These are phyloP conservation scores for Pythium monospermum DNA, from an alignment of 352 stramenopile genomes.

Conservation along the genomic window DNA sequence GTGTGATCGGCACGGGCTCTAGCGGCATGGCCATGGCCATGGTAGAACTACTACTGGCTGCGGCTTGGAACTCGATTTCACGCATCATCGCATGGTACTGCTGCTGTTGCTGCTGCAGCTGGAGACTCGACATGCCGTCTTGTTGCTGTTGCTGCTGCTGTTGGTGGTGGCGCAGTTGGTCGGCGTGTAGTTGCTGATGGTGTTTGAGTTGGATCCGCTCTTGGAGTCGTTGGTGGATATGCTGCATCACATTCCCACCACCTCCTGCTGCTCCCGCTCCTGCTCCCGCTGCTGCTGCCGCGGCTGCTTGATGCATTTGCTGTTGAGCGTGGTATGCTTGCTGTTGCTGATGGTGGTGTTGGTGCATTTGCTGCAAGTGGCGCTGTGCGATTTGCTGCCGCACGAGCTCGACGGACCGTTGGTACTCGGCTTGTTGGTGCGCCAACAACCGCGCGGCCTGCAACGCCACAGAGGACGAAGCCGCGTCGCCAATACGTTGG, in stretches of 20 bases:
- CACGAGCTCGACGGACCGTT: constrained; percentile 27
- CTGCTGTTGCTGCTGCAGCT: constrained; percentile 21
- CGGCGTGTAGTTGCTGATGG: neutral
- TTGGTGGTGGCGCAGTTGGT: too few relatives aligned
- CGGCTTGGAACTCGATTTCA: constrained; percentile 30
- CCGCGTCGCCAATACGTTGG: neutral
- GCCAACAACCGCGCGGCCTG: constrained; percentile 26
- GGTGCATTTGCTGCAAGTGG: constrained; percentile 27
- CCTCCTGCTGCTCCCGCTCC: too few relatives aligned
- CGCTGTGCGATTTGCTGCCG: constrained; percentile 39
- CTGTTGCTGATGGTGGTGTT: too few relatives aligned
- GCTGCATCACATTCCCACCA: neutral
- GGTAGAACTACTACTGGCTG: too few relatives aligned
- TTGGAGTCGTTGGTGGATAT: neutral
- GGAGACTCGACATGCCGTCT: constrained; percentile 2
- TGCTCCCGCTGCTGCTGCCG: constrained; percentile 18
- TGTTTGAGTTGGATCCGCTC: neutral
- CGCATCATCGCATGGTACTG: constrained; percentile 35
- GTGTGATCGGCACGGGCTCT: constrained; percentile 1
- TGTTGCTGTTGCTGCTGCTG: constrained; percentile 11
- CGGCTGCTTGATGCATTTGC: constrained; percentile 1
- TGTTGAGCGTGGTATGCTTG: neutral
- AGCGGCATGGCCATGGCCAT: neutral
- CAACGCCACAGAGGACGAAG: constrained; percentile 1
- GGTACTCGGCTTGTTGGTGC: constrained; percentile 37